Evolutionary conservation across 345 rosid species (phyloP), one percentile per base, ranked within the genome.

Genomic region (Firmiana major): DNA sequence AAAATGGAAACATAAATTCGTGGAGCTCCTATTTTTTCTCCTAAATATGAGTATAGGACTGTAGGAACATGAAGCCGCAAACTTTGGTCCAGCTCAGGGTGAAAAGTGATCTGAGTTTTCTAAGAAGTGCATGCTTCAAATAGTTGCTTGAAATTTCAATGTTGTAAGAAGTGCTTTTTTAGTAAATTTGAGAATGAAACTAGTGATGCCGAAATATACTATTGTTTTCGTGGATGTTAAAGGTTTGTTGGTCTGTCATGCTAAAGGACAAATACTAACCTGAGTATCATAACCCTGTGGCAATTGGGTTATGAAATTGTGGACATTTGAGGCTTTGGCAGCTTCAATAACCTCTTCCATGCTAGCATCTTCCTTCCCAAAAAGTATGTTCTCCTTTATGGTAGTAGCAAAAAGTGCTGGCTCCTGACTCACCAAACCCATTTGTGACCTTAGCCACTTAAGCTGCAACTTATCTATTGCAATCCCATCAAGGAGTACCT

Each of bases 401-500:
- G 90, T 78, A 21, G 97, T 91, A 0, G 96, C 96, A 63, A 93
- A 91, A 17, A 93, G 89, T 9, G 91, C 88, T 0, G 94, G 93
- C 78, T 93, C 96, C 73, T 93, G 93, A 78, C 97, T 91, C 71
- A 91, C 97, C 74, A 91, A 38, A 6, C 94, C 94, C 92, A 91
- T 91, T 31, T 85, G 97, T 16, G 91, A 88, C 74, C 98, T 82
- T 6, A 94, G 79, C 98, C 98, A 91, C 77, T 92, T 94, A 43
- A 94, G 88, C 80, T 91, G 96, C 74, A 92, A 63, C 80, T 78
- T 88, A 21, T 90, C 84, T 42, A 89, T 84, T 51, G 92, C 62
- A 13, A 84, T 75, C 21, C 92, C 94, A 71, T 94, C 98, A 26
- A 94, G 78, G 15, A 87, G 84, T 57, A 94, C 87, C 78, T 89